These are phyloP conservation scores for Boletus vermiculosoides DNA, from an alignment of 768 basidiomycete genomes.

Conservation along the genomic window DNA sequence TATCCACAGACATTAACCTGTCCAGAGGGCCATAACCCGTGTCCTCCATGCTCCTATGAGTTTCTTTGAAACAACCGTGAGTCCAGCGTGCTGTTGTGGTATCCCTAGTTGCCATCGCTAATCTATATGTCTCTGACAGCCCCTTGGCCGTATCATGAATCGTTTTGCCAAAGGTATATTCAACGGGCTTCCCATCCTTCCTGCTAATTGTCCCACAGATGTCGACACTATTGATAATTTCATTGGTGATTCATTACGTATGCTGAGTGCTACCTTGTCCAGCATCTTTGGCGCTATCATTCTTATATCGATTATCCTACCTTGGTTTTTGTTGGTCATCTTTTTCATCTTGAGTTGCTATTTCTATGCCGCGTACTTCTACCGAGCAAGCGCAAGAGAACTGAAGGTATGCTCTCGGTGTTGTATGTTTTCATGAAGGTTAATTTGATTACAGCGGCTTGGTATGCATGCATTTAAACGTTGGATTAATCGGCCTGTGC, in stretches of 20 bases:
- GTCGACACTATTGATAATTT: slow-evolving; percentile 80
- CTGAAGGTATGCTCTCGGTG: slow-evolving; percentile 55
- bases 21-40: slow-evolving; percentile 57
- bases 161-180: slow-evolving; percentile 74
- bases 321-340: slow-evolving; percentile 84
- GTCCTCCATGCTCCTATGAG: slow-evolving; percentile 86
- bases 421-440: not conserved
- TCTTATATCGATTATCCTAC: slow-evolving; percentile 71
- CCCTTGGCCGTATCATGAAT: slow-evolving; percentile 86
- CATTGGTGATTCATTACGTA: slow-evolving; percentile 73
- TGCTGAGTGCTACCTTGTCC: slow-evolving; percentile 62
- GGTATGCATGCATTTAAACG: slow-evolving; percentile 34
- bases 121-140: slow-evolving; percentile 37
- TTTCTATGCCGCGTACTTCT: slow-evolving; percentile 73
- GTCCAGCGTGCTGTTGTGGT: slow-evolving; percentile 9
- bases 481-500: not conserved
- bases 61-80: slow-evolving; percentile 84
- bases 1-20: not conserved
- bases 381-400: slow-evolving; percentile 82
- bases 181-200: not conserved
- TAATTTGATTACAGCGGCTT: slow-evolving; percentile 44
- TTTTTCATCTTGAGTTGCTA: slow-evolving; percentile 59
- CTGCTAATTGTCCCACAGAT: slow-evolving; percentile 36
- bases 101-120: not conserved
- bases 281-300: slow-evolving; percentile 74